Evolutionary conservation across 2,329 filamentous ascomycete species (phyloP).

Genomic region (Diaporthe aspalathi): DNA sequence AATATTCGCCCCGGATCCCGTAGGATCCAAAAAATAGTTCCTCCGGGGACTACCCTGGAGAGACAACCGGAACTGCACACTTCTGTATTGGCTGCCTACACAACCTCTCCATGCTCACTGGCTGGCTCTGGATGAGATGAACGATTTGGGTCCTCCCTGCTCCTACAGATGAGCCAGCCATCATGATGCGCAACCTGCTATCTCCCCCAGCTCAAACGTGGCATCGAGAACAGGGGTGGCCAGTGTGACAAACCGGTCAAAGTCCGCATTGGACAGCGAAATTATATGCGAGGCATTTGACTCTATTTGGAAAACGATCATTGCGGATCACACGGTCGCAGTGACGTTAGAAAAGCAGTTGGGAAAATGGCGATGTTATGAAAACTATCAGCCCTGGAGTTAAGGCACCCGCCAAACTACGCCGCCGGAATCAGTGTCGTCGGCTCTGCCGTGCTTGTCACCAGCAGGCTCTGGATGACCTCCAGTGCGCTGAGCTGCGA

Average conservation of each 20-base stretch:
- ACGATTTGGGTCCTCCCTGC: neutral
- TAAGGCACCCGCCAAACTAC: neutral
- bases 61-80: neutral
- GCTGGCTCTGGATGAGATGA: neutral
- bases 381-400: neutral
- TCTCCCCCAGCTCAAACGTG: neutral
- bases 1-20: neutral
- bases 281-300: neutral
- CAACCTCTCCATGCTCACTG: neutral
- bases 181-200: too few relatives aligned
- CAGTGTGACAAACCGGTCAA: neutral
- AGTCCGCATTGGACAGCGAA: neutral
- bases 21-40: neutral
- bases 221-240: neutral
- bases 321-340: neutral
- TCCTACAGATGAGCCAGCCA: neutral
- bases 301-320: neutral
- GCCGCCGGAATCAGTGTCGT: conserved; percentile 15
- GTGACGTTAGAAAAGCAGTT: neutral
- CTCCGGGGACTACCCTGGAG: neutral
- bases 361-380: neutral
- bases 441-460: conserved; percentile 39
- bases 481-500: conserved; percentile 51
- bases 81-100: neutral
- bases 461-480: conserved; percentile 47